A percentile compares a stretch with the other conserved stretches of the same genome.
phyloP scores from a whole-genome alignment of 352 stramenopile genomes.

The Phytophthora multivora region DNA sequence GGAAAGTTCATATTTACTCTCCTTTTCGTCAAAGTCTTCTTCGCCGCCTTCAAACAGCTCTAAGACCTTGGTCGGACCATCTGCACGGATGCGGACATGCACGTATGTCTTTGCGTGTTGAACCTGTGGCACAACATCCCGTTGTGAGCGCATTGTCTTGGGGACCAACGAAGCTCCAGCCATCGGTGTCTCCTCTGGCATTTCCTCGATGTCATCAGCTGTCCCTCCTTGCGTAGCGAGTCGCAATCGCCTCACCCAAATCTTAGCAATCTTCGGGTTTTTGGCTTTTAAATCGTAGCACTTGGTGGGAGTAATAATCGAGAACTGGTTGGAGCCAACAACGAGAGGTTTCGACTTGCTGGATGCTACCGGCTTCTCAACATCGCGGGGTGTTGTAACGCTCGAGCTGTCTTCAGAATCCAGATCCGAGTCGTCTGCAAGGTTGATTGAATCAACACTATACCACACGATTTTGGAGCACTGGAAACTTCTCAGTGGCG shows the following conservation, averaged over 20 bases:
- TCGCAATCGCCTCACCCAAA: slow-evolving; percentile 73
- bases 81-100: slow-evolving; percentile 81
- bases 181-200: slow-evolving; percentile 40
- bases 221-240: slow-evolving; percentile 55
- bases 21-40: slow-evolving; percentile 86
- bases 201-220: slow-evolving; percentile 16
- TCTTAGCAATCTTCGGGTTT: slow-evolving; percentile 65
- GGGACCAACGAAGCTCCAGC: slow-evolving; percentile 25
- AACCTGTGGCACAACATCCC: slow-evolving; percentile 46
- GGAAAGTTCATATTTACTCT: slow-evolving; percentile 80
- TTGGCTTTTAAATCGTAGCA: slow-evolving; percentile 88
- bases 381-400: slow-evolving; percentile 29
- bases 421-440: slow-evolving; percentile 75
- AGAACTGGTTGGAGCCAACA: slow-evolving; percentile 79
- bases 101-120: slow-evolving; percentile 89
- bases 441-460: slow-evolving; percentile 75
- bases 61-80: slow-evolving; percentile 91
- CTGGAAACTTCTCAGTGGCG: slow-evolving; percentile 55
- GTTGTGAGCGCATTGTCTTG: slow-evolving; percentile 40
- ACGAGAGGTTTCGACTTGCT: slow-evolving; percentile 29
- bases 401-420: slow-evolving; percentile 65
- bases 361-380: slow-evolving; percentile 9
- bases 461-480: slow-evolving; percentile 85
- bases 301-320: slow-evolving; percentile 86
- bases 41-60: slow-evolving; percentile 90